phyloP scores from a whole-genome alignment of 805 yeast species.

The Kodamaea sagamina region DNA sequence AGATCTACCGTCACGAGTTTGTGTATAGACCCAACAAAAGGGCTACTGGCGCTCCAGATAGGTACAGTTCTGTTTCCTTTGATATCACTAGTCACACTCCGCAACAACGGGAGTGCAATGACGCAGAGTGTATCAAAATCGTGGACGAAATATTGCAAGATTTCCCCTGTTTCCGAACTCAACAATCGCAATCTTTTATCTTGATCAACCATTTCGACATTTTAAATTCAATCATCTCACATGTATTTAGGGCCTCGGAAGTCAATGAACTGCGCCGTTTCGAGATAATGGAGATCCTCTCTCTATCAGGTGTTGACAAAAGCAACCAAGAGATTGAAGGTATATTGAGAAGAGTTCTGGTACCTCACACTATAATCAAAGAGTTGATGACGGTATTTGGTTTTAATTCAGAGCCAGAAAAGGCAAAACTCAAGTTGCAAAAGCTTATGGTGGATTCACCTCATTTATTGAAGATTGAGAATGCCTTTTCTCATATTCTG shows the following conservation, averaged over 20 bases:
- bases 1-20: conserved; percentile 72
- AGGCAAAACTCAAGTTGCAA: conserved; percentile 61
- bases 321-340: conserved; percentile 58
- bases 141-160: conserved; percentile 68
- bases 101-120: conserved; percentile 55
- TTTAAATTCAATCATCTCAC: conserved; percentile 57
- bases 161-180: conserved; percentile 64
- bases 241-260: conserved; percentile 80
- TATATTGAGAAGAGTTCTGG: conserved; percentile 56
- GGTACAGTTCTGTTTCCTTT: conserved; percentile 81
- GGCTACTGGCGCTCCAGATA: conserved; percentile 68
- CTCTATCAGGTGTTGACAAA: conserved; percentile 73
- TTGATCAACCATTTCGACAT: conserved; percentile 81
- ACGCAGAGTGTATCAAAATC: conserved; percentile 86
- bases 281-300: conserved; percentile 68
- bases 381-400: conserved; percentile 76
- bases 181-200: conserved; percentile 53
- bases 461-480: conserved; percentile 58
- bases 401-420: conserved; percentile 68
- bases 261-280: conserved; percentile 61
- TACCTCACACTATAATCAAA: conserved; percentile 78
- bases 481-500: conserved; percentile 59
- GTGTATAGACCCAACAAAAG: conserved; percentile 70
- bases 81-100: conserved; percentile 66
- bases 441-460: conserved; percentile 78